A percentile compares a stretch with the other conserved stretches of the same genome.
phyloP scores from a whole-genome alignment of 139 green algal genomes.

The Tetraselmis chui region DNA sequence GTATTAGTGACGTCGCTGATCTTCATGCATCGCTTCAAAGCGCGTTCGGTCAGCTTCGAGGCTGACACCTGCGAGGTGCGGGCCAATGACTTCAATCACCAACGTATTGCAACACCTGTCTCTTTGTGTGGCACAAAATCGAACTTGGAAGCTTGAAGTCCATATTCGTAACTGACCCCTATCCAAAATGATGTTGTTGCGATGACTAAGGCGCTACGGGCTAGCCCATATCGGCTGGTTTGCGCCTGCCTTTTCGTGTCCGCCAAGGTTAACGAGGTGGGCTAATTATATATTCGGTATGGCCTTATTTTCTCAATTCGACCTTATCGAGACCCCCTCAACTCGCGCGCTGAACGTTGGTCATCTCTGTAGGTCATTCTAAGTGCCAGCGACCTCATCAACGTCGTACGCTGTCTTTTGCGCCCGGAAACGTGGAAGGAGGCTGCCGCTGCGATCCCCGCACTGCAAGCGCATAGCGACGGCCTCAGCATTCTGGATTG shows the following conservation, averaged over 20 bases:
- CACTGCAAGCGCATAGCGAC: not conserved
- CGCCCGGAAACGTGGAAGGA: not conserved
- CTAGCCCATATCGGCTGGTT: not conserved
- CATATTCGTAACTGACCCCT: no score
- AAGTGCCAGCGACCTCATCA: not conserved
- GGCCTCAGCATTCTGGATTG: no score
- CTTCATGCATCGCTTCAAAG: not conserved
- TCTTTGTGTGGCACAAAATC: no score
- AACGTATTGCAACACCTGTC: no score
- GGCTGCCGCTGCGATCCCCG: not conserved
- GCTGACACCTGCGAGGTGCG: not conserved
- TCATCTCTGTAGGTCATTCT: not conserved
- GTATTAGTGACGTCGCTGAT: not conserved
- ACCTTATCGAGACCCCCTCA: no score
- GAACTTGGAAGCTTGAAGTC: no score
- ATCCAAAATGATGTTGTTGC: no score
- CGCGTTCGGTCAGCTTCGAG: not conserved
- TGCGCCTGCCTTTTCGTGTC: not conserved
- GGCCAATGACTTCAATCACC: no score
- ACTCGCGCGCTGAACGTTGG: no score
- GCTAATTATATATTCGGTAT: no score
- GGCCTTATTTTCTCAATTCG: no score
- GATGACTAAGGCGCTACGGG: not conserved
- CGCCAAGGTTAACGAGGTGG: not conserved
- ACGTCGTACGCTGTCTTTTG: not conserved